Base-by-base conservation (phyloP, 2,329 filamentous ascomycete species). In the Trichoderma aggressivum region DNA sequence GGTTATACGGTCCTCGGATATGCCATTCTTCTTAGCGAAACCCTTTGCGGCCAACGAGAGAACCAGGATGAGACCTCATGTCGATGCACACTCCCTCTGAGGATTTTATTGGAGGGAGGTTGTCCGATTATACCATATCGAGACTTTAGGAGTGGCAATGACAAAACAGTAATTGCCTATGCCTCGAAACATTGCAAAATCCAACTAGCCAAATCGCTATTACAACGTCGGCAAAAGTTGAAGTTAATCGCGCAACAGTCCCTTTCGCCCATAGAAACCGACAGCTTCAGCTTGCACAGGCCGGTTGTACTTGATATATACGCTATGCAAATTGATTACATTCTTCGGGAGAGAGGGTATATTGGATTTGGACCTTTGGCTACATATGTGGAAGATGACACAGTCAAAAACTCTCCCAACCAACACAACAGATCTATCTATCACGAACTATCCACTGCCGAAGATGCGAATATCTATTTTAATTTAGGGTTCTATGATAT, bases 331-430 rank as follows among this genome's bases (percentile, higher is more conserved):
- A 18, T 56, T 30, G 53, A 56, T 30, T 7, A 56, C n/a, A 11
- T 56, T 30, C 53, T 56, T n/a, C 53, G 53, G 4, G 24, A 56
- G 24, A 56, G 26, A 2, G 53, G 53, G 4, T 30, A 5, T 18
- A 56, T n/a, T 24, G 53, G 30, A 28, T 30, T 30, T 30, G 53
- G 53, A 16, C 53, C 26, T 30, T 3, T 56, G 16, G 12, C 53
- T 18, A 56, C 53, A 56, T 56, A 56, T n/a, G 7, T 56, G 14
- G 26, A n/a, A 7, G 50, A 55, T 18, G 50, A 55, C 21, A 16
- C 7, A 56, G 1, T 14, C 14, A 0, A 4, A 3, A 1, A 0
- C 11, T 5, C 24, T 6, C 24, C 24, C 3, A 56, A 28, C 11
- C 24, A 56, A 2, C 7, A 56, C 2, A 26, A 18, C 16, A n/a